These are phyloP conservation scores for Xylaria sp. DNA, from an alignment of 2,329 filamentous ascomycete species.

Conservation along the genomic window DNA sequence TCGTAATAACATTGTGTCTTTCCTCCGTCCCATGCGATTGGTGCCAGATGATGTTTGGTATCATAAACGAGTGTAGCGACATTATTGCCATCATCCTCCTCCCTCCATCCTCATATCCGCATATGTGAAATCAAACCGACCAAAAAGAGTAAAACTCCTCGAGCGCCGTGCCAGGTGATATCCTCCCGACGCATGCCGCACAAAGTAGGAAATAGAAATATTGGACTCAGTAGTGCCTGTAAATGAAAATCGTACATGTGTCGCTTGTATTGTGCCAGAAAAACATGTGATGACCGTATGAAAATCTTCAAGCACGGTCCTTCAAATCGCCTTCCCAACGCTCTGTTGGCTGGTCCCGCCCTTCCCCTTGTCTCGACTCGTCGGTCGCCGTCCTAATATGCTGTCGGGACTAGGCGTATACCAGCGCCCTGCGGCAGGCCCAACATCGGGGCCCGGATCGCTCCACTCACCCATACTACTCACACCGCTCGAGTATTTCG, in stretches of 20 bases:
- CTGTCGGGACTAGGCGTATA: conserved; percentile 46
- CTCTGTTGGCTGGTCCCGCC: conserved; percentile 45
- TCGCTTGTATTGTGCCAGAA: background rate
- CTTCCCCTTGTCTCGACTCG: conserved; percentile 36
- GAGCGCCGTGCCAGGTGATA: conserved; percentile 39
- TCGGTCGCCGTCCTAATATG: conserved; percentile 26
- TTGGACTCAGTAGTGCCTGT: background rate
- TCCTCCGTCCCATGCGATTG: conserved; percentile 1
- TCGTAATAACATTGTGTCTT: conserved; percentile 1
- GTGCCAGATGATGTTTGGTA: conserved; percentile 43
- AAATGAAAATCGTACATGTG: conserved; percentile 5
- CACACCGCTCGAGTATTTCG: conserved; percentile 63
- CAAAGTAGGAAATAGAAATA: conserved; percentile 3
- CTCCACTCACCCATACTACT: conserved; percentile 62
- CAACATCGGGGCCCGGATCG: conserved; percentile 66
- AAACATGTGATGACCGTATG: background rate
- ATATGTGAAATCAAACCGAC: background rate
- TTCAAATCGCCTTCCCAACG: conserved; percentile 52
- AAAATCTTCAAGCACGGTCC: background rate
- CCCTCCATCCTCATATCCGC: conserved; percentile 22
- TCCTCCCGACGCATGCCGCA: conserved; percentile 31
- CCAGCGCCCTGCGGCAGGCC: conserved; percentile 52
- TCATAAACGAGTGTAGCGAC: conserved; percentile 44
- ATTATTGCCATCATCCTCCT: conserved; percentile 10
- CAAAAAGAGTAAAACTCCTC: conserved; percentile 25